Percentiles rank a stretch among this genome's conserved stretches.
Conservation (phyloP, 768 basidiomycete species). For the Agrocybe pediades region DNA sequence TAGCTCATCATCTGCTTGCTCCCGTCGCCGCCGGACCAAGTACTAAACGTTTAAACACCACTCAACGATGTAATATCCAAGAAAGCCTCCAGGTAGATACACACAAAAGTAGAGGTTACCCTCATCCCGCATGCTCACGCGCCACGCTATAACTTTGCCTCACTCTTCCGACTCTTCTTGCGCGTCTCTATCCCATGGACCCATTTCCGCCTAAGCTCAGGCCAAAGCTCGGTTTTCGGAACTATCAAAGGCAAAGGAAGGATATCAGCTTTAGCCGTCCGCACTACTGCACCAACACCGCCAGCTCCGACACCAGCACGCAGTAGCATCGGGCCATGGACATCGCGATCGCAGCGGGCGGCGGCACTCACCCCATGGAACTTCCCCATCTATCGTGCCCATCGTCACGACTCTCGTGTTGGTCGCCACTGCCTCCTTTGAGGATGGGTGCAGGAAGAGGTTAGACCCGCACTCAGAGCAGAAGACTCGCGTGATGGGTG, state of each 20-base stretch:
- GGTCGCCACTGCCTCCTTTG: conserved; percentile 10
- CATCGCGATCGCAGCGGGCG: background rate
- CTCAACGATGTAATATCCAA: no score
- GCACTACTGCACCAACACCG: no score
- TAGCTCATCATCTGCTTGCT: no score
- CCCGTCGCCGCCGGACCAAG: no score
- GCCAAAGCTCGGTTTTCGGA: conserved; percentile 29
- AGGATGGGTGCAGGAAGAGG: conserved; percentile 24
- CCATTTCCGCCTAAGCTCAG: conserved; percentile 22
- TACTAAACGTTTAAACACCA: no score
- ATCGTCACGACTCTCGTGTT: conserved; percentile 24
- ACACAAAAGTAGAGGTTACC: no score
- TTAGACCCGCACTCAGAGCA: conserved; percentile 39
- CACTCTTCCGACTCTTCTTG: conserved; percentile 9
- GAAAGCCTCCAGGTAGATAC: no score
- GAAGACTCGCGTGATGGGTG: conserved; percentile 32
- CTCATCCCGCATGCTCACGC: no score
- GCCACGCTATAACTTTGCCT: conserved; percentile 9
- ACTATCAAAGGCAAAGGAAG: conserved; percentile 15
- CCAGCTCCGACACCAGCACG: no score
- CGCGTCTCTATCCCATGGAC: conserved; percentile 24
- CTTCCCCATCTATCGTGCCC: conserved; percentile 32
- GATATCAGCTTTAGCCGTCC: background rate
- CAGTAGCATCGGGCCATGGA: no score
- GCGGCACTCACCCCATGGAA: conserved; percentile 29